A percentile compares a stretch with the other conserved stretches of the same genome.
phyloP scores from a whole-genome alignment of 177 flowering plant species.

The Vitis hybrid region DNA sequence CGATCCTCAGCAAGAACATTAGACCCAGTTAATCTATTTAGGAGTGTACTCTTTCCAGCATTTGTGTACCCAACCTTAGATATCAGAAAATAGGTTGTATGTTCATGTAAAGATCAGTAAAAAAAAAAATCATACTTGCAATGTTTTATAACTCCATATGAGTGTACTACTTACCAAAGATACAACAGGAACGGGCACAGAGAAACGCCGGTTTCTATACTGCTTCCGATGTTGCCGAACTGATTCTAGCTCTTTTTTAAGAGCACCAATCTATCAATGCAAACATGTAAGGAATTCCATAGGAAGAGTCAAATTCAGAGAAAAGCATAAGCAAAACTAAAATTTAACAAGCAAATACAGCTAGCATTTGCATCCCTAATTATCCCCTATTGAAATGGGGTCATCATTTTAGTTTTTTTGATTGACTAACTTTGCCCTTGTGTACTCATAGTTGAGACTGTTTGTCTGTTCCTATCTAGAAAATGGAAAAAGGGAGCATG shows the following conservation, averaged over 20 bases:
- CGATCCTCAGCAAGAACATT: slow-evolving; percentile 91
- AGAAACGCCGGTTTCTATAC: slow-evolving; percentile 69
- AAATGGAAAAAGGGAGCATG: too few relatives aligned
- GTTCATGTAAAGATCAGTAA: not conserved
- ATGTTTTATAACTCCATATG: not conserved
- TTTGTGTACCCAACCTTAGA: slow-evolving; percentile 95
- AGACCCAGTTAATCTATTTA: slow-evolving; percentile 87
- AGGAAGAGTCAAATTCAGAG: slow-evolving; percentile 1
- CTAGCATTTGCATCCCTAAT: too few relatives aligned
- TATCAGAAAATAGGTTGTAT: slow-evolving; percentile 5
- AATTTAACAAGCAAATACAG: not conserved
- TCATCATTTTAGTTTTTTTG: too few relatives aligned
- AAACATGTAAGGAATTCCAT: not conserved
- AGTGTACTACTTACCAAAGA: slow-evolving; percentile 62
- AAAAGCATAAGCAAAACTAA: not conserved
- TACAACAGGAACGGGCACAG: slow-evolving; percentile 94
- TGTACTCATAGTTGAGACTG: too few relatives aligned
- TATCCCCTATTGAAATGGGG: too few relatives aligned
- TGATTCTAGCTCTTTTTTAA: slow-evolving; percentile 84
- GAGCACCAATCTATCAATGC: slow-evolving; percentile 64
- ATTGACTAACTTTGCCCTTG: too few relatives aligned
- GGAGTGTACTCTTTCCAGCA: slow-evolving; percentile 97
- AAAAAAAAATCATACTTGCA: not conserved
- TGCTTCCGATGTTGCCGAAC: slow-evolving; percentile 88
- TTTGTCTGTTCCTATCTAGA: too few relatives aligned